A percentile compares a stretch with the other conserved stretches of the same genome.
Evolutionary conservation across 176 grass and related monocot species (phyloP).

Genomic region (Hordeum marinum): DNA sequence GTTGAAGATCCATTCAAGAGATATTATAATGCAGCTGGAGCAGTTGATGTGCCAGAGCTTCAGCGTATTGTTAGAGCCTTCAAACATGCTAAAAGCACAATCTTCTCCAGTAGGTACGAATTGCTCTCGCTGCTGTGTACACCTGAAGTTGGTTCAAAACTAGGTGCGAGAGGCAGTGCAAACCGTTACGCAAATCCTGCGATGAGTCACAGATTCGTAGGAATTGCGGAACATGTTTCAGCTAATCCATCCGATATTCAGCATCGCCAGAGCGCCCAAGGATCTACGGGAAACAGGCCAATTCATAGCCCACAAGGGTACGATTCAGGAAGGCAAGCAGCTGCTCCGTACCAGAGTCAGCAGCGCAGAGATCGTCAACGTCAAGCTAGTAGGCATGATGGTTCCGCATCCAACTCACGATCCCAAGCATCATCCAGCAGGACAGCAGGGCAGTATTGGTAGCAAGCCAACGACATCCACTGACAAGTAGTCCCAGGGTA

Average conservation of each 20-base stretch:
- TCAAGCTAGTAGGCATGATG: neutral
- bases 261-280: neutral
- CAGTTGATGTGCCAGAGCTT: conserved; percentile 37
- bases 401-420: neutral
- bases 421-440: neutral
- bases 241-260: neutral
- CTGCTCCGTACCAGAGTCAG: neutral
- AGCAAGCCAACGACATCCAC: too few species aligned
- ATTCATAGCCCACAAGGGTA: neutral
- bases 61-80: conserved; percentile 32
- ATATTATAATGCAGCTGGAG: conserved; percentile 52
- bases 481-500: too few species aligned
- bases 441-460: neutral
- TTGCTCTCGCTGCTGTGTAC: conserved; percentile 47
- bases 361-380: neutral
- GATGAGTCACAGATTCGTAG: too few species aligned
- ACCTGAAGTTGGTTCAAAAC: conserved; percentile 35
- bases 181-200: neutral
- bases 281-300: neutral
- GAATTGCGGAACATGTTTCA: too few species aligned
- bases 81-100: conserved; percentile 8
- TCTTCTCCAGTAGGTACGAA: neutral
- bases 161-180: conserved; percentile 6
- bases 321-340: neutral
- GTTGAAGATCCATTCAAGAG: conserved; percentile 62